Base-by-base conservation (phyloP, 2,329 filamentous ascomycete genomes). In the Pseudogymnoascus verrucosus region DNA sequence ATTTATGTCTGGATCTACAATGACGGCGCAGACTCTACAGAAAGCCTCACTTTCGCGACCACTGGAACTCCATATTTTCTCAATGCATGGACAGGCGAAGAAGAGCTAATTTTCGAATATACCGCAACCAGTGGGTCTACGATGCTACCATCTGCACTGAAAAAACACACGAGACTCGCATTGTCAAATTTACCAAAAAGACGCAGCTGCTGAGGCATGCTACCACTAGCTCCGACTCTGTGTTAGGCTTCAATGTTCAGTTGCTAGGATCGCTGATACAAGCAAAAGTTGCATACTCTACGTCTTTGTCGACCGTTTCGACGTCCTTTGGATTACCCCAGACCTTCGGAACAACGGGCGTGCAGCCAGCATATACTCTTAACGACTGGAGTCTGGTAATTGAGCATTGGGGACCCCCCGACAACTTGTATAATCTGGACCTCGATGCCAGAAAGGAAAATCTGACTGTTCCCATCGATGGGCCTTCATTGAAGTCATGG, bases 1-100 rank as follows among this genome's bases (percentile, higher is more conserved):
- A 51, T 28, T 10, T 79, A 78, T 64, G 69, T 76, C 7, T 79
- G 70, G 63, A 62, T 80, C 8, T 79, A 76, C 70, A 51, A 77
- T 63, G 75, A 78, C 63, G 71, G 68, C 12, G 26, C 65, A 42
- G 68, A 65, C 0, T 60, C 64, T 36, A 40, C 65, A 62, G 74
- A 73, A 4, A 66, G 60, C 8, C 67, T 77, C 34, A 67, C 65
- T 1, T 73, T 77, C 40, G 65, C 67, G 16, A 71, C 66, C 11
- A 74, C 67, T 14, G 72, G 70, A 23, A 69, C 65, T 5, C 77
- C 78, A 3, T 77, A 75, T 65, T 34, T 71, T 31, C 75, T 75
- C 61, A 71, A 81, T 67, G 75, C 77, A 3, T 81, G 77, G 76
- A 78, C 76, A 1, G 79, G 78, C 6, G 67, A 70, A 4, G 62